phyloP scores from a whole-genome alignment of 2,329 filamentous ascomycete species.

The Geosmithia putterillii region DNA sequence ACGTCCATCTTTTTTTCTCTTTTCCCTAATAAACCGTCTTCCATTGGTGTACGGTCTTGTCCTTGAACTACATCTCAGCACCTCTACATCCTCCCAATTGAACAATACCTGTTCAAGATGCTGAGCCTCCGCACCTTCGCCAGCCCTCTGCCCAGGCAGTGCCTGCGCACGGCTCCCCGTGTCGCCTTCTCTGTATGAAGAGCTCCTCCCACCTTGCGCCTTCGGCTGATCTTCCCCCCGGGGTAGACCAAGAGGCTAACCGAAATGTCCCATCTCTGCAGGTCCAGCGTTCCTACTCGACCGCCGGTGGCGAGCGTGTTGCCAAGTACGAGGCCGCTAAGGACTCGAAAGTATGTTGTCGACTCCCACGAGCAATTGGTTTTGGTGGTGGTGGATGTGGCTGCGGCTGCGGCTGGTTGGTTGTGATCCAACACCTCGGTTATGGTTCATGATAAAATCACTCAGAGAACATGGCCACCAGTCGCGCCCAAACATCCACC shows the following conservation, averaged over 20 bases:
- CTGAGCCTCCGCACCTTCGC: conserved; percentile 69
- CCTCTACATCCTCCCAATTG: not conserved
- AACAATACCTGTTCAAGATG: conserved; percentile 44
- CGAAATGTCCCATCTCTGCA: conserved; percentile 11
- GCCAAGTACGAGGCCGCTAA: conserved; percentile 91
- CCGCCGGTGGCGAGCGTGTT: conserved; percentile 55
- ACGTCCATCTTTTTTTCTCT: not conserved
- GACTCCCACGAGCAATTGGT: not conserved
- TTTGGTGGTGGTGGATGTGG: conserved; percentile 3
- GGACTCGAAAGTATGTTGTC: conserved; percentile 63
- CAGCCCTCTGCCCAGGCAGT: conserved; percentile 65
- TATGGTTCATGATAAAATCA: conserved; percentile 21
- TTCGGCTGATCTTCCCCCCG: not conserved
- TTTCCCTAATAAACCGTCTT: not conserved
- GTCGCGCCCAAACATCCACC: conserved; percentile 1
- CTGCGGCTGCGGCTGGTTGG: not conserved
- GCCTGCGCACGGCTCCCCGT: conserved; percentile 56
- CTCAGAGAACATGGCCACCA: conserved; percentile 18
- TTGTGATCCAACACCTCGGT: not conserved
- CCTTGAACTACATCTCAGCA: not conserved
- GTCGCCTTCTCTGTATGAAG: conserved; percentile 26
- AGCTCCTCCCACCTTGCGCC: not conserved
- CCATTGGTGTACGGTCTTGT: conserved; percentile 1
- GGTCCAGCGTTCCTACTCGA: conserved; percentile 53
- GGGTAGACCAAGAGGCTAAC: not conserved